Percentiles rank a stretch among this genome's conserved stretches.
These are phyloP conservation scores for Sodiomyces alkalinus DNA, from an alignment of 2,329 filamentous ascomycete species.

Conservation along the genomic window DNA sequence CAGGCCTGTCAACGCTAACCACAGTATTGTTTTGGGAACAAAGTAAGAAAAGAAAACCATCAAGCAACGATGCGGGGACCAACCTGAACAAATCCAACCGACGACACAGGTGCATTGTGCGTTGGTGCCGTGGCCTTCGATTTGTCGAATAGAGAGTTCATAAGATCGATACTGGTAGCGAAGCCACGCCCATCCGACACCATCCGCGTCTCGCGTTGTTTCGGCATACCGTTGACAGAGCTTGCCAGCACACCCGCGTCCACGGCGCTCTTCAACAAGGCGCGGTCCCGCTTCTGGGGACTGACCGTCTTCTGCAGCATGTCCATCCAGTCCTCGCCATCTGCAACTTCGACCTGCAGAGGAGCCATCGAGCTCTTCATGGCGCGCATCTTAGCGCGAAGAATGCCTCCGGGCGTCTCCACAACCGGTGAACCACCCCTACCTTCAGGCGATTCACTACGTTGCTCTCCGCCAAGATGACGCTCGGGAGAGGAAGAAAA, in stretches of 20 bases:
- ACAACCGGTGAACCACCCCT: slow-evolving; percentile 26
- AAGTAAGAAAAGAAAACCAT: slow-evolving; percentile 11
- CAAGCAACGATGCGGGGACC: slow-evolving; percentile 39
- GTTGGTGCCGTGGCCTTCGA: slow-evolving; percentile 43
- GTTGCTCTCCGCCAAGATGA: slow-evolving; percentile 63
- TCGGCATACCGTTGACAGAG: slow-evolving; percentile 24
- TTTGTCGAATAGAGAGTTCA: slow-evolving; percentile 83
- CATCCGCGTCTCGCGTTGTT: slow-evolving; percentile 14
- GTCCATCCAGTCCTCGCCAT: slow-evolving; percentile 80
- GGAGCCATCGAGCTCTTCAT: slow-evolving; percentile 45
- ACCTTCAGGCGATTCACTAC: slow-evolving; percentile 32
- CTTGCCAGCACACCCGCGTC: slow-evolving; percentile 27
- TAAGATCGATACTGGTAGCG: slow-evolving; percentile 81
- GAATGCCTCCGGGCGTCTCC: slow-evolving; percentile 44
- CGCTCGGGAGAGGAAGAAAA: slow-evolving; percentile 56
- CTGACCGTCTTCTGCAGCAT: slow-evolving; percentile 90
- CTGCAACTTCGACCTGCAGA: slow-evolving; percentile 42
- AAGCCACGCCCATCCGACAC: slow-evolving; percentile 48
- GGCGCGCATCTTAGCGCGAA: slow-evolving; percentile 48
- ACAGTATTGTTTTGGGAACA: no score
- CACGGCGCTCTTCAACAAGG: slow-evolving; percentile 41
- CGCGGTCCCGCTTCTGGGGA: slow-evolving; percentile 81
- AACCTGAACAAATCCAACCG: slow-evolving; percentile 74
- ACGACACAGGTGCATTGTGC: slow-evolving; percentile 33
- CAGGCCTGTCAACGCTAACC: no score